Evolutionary conservation across 805 yeast genomes (phyloP).

Genomic region (Candida manassasensis): DNA sequence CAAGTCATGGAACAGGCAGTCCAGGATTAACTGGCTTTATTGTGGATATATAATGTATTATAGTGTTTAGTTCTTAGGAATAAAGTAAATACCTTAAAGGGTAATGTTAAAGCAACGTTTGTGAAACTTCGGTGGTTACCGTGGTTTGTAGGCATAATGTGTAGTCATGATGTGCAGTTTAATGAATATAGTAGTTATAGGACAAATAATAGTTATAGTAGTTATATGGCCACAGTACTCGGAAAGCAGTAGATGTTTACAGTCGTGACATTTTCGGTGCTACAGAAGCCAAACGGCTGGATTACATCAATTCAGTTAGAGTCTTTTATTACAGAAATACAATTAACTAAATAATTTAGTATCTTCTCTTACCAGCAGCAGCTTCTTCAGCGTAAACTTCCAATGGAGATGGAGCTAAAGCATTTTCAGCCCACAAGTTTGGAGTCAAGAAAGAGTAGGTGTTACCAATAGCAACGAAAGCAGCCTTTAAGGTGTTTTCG

Average conservation of each 20-base stretch:
- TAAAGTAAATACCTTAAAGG: no score
- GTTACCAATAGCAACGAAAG: constrained; percentile 99
- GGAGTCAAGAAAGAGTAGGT: constrained; percentile 99
- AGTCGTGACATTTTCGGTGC: no score
- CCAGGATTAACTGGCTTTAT: constrained; percentile 13
- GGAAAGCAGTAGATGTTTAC: no score
- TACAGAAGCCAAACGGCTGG: no score
- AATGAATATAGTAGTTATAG: no score
- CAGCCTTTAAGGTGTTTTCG: constrained; percentile 99
- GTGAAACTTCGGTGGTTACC: no score
- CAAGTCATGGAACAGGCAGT: constrained; percentile 64
- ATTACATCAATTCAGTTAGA: constrained; percentile 4
- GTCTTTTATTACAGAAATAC: constrained; percentile 2
- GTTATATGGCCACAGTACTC: no score
- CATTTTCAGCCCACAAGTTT: constrained; percentile 90
- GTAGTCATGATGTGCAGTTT: no score
- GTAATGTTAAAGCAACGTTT: no score
- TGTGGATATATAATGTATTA: constrained; percentile 1
- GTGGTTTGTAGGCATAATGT: no score
- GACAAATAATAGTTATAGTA: no score
- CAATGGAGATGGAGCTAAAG: constrained; percentile 87
- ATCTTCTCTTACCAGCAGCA: constrained; percentile 68
- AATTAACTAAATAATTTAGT: constrained; percentile 36
- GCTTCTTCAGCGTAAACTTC: constrained; percentile 90
- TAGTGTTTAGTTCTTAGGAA: not conserved